Evolutionary conservation across 2,329 filamentous ascomycete species (phyloP).

Genomic region (Epichloe gansuensis): DNA sequence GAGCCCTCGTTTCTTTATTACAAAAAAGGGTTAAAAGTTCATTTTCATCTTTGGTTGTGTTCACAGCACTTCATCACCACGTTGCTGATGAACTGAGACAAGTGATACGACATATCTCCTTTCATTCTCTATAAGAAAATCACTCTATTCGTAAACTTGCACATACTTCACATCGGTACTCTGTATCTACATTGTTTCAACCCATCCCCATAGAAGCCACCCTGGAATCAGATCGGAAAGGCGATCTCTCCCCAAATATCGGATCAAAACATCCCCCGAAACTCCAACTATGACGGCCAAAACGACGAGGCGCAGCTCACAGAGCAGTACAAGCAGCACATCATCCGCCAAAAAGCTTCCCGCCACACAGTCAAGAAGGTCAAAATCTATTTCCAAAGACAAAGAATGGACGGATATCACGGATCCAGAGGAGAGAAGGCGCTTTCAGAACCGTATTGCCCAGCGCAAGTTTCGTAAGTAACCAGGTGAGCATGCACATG

Average conservation of each 20-base stretch:
- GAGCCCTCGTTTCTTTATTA: not conserved
- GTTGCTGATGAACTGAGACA: not conserved
- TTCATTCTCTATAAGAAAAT: not conserved
- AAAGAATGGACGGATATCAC: conserved; percentile 60
- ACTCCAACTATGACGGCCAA: conserved; percentile 1
- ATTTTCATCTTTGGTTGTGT: not conserved
- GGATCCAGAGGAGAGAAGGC: conserved; percentile 58
- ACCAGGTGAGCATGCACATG: too few species aligned
- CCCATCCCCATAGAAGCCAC: not conserved
- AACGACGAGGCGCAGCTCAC: conserved; percentile 12
- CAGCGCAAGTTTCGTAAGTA: conserved; percentile 63
- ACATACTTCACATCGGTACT: too few species aligned
- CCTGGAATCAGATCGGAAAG: not conserved
- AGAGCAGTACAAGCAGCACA: conserved; percentile 7
- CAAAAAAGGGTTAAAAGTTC: not conserved
- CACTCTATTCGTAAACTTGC: not conserved
- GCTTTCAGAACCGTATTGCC: conserved; percentile 65
- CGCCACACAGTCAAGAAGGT: conserved; percentile 21
- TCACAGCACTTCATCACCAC: not conserved
- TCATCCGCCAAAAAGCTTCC: conserved; percentile 15
- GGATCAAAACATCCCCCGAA: not conserved
- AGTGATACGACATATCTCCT: too few species aligned
- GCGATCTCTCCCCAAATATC: not conserved
- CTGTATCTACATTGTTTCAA: too few species aligned
- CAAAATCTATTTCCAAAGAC: conserved; percentile 30